A percentile compares a stretch with the other conserved stretches of the same genome.
Evolutionary conservation across 2,329 filamentous ascomycete species (phyloP).

Genomic region (Sarocladium oryzae): DNA sequence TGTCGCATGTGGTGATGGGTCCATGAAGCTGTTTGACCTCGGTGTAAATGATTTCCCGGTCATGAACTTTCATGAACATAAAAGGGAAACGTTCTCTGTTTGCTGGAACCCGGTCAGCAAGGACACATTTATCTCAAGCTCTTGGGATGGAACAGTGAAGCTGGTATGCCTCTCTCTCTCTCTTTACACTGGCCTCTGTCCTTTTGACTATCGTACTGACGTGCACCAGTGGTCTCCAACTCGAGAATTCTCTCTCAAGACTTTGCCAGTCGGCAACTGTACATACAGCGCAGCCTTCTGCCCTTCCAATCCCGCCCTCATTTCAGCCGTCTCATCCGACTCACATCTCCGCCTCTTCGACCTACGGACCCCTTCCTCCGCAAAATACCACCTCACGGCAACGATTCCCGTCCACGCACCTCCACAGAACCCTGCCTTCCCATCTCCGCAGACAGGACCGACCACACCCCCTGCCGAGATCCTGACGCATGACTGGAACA

Average conservation of each 20-base stretch:
- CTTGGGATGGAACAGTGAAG: conserved; percentile 95
- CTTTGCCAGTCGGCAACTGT: conserved; percentile 85
- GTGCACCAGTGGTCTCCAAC: conserved; percentile 70
- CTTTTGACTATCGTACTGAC: conserved; percentile 5
- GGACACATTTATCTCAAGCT: conserved; percentile 82
- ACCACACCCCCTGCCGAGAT: conserved; percentile 64
- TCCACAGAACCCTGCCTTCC: conserved; percentile 29
- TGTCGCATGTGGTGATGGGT: conserved; percentile 85
- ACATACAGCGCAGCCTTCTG: conserved; percentile 92
- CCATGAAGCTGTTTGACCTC: conserved; percentile 89
- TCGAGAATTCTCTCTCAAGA: conserved; percentile 66
- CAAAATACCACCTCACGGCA: conserved; percentile 79
- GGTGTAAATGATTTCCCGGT: conserved; percentile 77
- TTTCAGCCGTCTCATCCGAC: conserved; percentile 85
- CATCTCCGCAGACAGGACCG: conserved; percentile 26
- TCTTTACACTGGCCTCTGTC: neutral
- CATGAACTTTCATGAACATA: conserved; percentile 89
- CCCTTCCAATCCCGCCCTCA: conserved; percentile 75
- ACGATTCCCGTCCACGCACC: conserved; percentile 77
- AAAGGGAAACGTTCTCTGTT: conserved; percentile 85
- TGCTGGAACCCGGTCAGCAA: conserved; percentile 90
- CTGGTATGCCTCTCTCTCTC: conserved; percentile 43
- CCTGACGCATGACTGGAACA: conserved; percentile 98
- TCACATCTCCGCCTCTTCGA: conserved; percentile 88
- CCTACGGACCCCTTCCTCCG: conserved; percentile 75